These are phyloP conservation scores for Prunus mira DNA, from an alignment of 306 rosid species.

Conservation along the genomic window DNA sequence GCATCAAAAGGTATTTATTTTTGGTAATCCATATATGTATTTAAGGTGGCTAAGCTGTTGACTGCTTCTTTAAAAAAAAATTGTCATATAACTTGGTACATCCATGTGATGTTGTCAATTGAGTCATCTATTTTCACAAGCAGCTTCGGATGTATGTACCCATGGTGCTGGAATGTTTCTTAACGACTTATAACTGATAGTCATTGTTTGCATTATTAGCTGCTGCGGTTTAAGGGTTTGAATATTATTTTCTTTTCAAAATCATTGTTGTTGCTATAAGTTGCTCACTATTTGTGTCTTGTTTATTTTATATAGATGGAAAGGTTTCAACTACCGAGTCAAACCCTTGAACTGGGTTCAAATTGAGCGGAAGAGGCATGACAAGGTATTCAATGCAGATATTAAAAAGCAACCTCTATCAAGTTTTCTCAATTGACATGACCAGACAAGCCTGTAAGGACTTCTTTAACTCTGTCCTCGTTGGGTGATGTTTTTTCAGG, in stretches of 20 bases:
- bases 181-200: no score
- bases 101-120: neutral
- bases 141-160: no score
- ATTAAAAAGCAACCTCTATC: neutral
- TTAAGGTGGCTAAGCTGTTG: neutral
- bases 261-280: neutral
- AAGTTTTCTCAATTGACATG: neutral
- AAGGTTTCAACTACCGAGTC: slow-evolving; percentile 50
- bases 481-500: slow-evolving; percentile 42
- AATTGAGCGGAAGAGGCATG: slow-evolving; percentile 51
- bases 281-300: neutral
- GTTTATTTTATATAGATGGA: slow-evolving; percentile 53
- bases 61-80: neutral
- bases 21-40: neutral
- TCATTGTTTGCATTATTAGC: no score
- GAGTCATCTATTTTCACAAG: no score
- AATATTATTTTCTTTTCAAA: no score
- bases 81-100: neutral
- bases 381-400: slow-evolving; percentile 49
- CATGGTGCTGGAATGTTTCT: no score
- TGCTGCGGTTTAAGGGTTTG: no score
- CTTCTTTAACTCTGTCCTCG: neutral
- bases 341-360: slow-evolving; percentile 57
- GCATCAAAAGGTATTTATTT: neutral
- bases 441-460: neutral